Percentiles rank a stretch among this genome's conserved stretches.
phyloP scores from a whole-genome alignment of 108 stramenopile species.

The Pseudonitzschia delicatissima region DNA sequence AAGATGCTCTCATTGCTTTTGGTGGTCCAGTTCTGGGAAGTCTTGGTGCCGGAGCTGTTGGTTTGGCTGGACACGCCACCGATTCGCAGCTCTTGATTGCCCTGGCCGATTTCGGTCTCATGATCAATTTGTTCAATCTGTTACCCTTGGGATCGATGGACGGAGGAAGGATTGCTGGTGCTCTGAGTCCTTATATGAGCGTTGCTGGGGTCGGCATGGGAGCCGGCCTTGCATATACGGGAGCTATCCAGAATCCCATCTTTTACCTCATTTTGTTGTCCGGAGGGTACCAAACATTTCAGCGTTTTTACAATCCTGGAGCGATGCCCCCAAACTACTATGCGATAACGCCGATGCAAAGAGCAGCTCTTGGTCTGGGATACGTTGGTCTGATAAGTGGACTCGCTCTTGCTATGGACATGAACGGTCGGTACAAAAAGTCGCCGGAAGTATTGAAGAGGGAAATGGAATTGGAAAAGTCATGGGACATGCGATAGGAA shows the following conservation, averaged over 20 bases:
- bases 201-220: constrained; percentile 82
- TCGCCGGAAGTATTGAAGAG: constrained; percentile 58
- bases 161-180: constrained; percentile 89
- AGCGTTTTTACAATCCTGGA: constrained; percentile 71
- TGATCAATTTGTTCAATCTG: constrained; percentile 95
- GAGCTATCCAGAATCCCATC: constrained; percentile 83
- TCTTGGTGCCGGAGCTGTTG: constrained; percentile 73
- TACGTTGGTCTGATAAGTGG: constrained; percentile 79
- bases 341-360: constrained; percentile 51
- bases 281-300: constrained; percentile 81
- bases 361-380: constrained; percentile 60
- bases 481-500: constrained; percentile 34
- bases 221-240: constrained; percentile 61
- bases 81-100: constrained; percentile 84
- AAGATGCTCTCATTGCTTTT: constrained; percentile 89
- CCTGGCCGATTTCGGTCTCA: constrained; percentile 93
- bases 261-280: constrained; percentile 84
- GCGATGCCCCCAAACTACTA: constrained; percentile 75
- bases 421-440: constrained; percentile 72
- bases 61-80: constrained; percentile 62
- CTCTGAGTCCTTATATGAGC: constrained; percentile 71
- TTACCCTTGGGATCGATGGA: constrained; percentile 89
- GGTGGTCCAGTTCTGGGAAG: constrained; percentile 87
- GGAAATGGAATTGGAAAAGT: constrained; percentile 34
- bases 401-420: constrained; percentile 77